phyloP scores from a whole-genome alignment of 1,284 basidiomycete genomes.

The Moesziomyces antarcticus region DNA sequence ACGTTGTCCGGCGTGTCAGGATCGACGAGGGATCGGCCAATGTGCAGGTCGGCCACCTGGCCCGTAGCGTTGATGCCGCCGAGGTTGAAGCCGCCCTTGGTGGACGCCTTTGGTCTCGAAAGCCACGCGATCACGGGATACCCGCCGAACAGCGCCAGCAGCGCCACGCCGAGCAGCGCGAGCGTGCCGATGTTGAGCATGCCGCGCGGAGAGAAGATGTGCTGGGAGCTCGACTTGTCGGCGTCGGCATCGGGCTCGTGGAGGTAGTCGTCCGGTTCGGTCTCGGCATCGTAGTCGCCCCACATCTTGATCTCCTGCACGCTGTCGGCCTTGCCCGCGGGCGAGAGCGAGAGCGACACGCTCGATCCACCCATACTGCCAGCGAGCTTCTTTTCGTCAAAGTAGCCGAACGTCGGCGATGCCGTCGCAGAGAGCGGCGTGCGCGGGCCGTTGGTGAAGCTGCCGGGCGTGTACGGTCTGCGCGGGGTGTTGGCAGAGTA shows the following conservation, averaged over 20 bases:
- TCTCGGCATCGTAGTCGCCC: constrained; percentile 33
- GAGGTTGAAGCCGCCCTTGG: constrained; percentile 44
- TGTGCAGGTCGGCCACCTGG: constrained; percentile 34
- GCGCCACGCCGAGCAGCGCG: constrained; percentile 24
- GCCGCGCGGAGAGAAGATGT: constrained; percentile 26
- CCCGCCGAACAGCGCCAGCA: constrained; percentile 49
- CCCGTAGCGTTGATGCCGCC: constrained; percentile 48
- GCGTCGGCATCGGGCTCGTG: constrained; percentile 49
- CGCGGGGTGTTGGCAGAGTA: constrained; percentile 14
- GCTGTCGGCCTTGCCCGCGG: constrained; percentile 4
- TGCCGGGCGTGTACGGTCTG: constrained; percentile 36
- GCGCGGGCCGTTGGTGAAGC: constrained; percentile 28
- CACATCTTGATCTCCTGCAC: constrained; percentile 30
- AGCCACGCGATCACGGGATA: constrained; percentile 51
- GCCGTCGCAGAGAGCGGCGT: constrained; percentile 28
- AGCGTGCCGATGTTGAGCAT: constrained; percentile 48
- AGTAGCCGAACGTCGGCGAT: constrained; percentile 12
- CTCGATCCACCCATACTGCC: not conserved
- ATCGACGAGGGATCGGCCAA: constrained; percentile 49
- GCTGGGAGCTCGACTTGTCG: constrained; percentile 4
- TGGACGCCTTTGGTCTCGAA: constrained; percentile 4
- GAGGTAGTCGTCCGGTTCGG: constrained; percentile 32
- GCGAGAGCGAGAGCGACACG: constrained; percentile 10
- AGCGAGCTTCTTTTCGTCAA: constrained; percentile 36
- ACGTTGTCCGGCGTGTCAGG: constrained; percentile 52